Percentiles rank a stretch among this genome's conserved stretches.
phyloP scores from a whole-genome alignment of 2,329 filamentous ascomycete species.

The Colletotrichum euphorbiae region DNA sequence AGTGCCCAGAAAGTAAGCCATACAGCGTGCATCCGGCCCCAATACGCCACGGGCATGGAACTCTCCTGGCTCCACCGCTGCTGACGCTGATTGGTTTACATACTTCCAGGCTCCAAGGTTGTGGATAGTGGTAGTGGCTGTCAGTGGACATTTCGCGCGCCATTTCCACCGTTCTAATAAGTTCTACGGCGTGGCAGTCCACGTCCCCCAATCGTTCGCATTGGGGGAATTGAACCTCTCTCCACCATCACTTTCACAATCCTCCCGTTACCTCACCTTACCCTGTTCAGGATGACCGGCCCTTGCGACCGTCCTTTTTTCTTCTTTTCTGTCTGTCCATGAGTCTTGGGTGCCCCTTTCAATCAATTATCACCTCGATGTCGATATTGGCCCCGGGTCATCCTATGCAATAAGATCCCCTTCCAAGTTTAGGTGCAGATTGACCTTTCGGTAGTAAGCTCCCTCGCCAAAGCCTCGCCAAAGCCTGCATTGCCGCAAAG shows the following conservation, averaged over 20 bases:
- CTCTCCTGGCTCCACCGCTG: conserved; percentile 10
- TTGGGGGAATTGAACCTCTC: conserved; percentile 13
- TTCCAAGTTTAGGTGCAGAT: conserved; percentile 6
- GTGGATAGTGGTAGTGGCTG: conserved; percentile 3
- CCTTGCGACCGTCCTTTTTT: no score
- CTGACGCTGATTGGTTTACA: neutral
- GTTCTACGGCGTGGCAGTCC: no score
- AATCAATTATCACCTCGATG: neutral
- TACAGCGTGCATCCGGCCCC: conserved; percentile 3
- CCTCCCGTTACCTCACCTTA: neutral
- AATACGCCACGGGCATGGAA: neutral
- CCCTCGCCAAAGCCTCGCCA: neutral
- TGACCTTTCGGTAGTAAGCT: neutral
- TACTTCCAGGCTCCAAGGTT: neutral
- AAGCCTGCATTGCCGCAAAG: neutral
- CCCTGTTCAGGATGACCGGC: neutral
- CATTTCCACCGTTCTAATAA: neutral
- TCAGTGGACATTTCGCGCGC: conserved; percentile 22
- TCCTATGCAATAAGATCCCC: conserved; percentile 13
- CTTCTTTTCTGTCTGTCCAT: no score
- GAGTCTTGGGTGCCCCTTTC: neutral
- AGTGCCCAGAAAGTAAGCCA: conserved; percentile 25
- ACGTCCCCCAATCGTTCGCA: conserved; percentile 6
- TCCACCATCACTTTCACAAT: conserved; percentile 8
- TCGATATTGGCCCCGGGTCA: conserved; percentile 12